These are phyloP conservation scores for Plenodomus lindquistii DNA, from an alignment of 2,329 filamentous ascomycete genomes.

Conservation along the genomic window DNA sequence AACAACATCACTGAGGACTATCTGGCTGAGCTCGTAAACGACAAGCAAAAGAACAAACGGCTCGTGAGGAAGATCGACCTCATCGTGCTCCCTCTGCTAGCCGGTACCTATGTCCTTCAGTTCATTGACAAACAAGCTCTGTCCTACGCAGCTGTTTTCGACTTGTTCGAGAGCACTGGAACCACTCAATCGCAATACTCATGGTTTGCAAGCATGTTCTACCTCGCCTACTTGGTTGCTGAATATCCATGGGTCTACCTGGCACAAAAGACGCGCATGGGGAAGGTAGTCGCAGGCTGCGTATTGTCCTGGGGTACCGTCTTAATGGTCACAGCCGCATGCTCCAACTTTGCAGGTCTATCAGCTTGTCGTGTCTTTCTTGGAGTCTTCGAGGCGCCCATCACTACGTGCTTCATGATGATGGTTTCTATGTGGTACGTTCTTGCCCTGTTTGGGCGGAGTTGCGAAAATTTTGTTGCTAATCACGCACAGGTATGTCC, in stretches of 20 bases:
- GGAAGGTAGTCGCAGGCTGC: constrained; percentile 32
- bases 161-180: constrained; percentile 55
- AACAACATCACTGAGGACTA: constrained; percentile 51
- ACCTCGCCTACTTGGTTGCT: constrained; percentile 47
- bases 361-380: constrained; percentile 23
- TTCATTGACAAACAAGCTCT: constrained; percentile 62
- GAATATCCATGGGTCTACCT: constrained; percentile 26
- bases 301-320: constrained; percentile 22
- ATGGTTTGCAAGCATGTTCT: constrained; percentile 62
- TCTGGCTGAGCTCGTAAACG: constrained; percentile 51
- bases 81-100: constrained; percentile 56
- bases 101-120: constrained; percentile 56
- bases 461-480: neutral
- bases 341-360: constrained; percentile 23
- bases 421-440: constrained; percentile 20
- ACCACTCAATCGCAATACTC: constrained; percentile 55
- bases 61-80: constrained; percentile 55
- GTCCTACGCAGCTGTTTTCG: constrained; percentile 60
- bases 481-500: constrained; percentile 6
- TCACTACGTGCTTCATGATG: constrained; percentile 25
- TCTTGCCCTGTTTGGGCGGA: neutral
- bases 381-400: constrained; percentile 25
- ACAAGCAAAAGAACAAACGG: constrained; percentile 41
- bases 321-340: constrained; percentile 24
- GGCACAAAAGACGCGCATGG: constrained; percentile 40